Base-by-base conservation (phyloP, 805 yeast species). In the Nakazawaea wickerhamii region DNA sequence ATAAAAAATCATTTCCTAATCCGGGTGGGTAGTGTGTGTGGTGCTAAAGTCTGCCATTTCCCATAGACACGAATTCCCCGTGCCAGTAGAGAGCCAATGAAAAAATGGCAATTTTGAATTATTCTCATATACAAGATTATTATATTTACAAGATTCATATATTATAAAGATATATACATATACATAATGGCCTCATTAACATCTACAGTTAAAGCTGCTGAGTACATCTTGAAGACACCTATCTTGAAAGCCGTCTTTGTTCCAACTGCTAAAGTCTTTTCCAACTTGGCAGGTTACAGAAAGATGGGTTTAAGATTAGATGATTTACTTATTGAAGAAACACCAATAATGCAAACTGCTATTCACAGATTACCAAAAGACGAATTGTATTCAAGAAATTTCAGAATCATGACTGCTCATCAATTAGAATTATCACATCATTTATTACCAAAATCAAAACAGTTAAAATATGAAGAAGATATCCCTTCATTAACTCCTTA, bases 291-390 rank as follows among this genome's bases (percentile, higher is more conserved):
- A 44, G 98, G 98, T 47, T 93, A 93, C 85, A 85, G 98, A 75
- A 79, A 89, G 65, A 67, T 93, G 71, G 99, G 99, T 43, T 77
- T 93, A 57, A 87, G 84, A 68, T 80, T 84, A 59, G 93, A 91
- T 62, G 99, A 93, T 66, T 68, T 91, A 58, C 63, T 91, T 50
- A 67, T 75, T 52, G 99, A 93, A 70, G 99, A 93, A 71, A 83
- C 72, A 63, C 90, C 90, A 57, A 69, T 79, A 43, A 76, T 84
- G 69, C 91, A 88, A 71, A 87, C 79, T 60, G 98, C 97, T 43
- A 70, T 93, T 48, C 66, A 77, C 50, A 87, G 99, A 77, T 71
- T 93, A 58, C 95, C 96, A 52, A 77, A 77, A 40, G 79, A 78
- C 42, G 95, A 84, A 64, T 68, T 79, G 34, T 93, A 91, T 67